These are phyloP conservation scores for Gillenia trifoliata DNA, from an alignment of 306 rosid species.

Conservation along the genomic window DNA sequence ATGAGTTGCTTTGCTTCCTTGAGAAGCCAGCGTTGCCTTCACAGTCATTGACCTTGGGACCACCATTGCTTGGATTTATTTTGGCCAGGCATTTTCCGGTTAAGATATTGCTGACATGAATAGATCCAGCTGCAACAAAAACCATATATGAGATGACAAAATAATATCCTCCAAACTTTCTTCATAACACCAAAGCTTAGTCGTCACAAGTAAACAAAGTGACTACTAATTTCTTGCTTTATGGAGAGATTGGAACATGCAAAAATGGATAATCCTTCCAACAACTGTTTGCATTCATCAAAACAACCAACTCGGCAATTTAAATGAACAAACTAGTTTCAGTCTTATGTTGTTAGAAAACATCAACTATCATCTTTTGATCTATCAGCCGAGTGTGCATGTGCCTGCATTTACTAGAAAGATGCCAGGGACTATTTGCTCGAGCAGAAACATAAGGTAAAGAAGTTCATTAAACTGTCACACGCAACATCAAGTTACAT, in stretches of 20 bases:
- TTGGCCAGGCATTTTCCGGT: constrained; percentile 75
- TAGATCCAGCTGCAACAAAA: constrained; percentile 60
- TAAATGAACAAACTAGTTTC: not conserved
- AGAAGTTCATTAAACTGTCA: not conserved
- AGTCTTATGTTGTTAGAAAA: not conserved
- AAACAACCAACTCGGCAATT: too few relatives aligned
- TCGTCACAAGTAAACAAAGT: not conserved
- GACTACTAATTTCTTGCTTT: not conserved
- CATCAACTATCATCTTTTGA: not conserved
- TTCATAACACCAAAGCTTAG: too few relatives aligned
- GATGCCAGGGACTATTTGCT: not conserved
- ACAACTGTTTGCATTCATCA: too few relatives aligned
- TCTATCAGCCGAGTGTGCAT: not conserved
- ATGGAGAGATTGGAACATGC: not conserved
- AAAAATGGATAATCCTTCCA: too few relatives aligned
- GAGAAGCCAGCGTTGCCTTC: constrained; percentile 32
- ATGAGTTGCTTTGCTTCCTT: constrained; percentile 32
- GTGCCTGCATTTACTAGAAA: not conserved
- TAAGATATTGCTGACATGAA: constrained; percentile 74
- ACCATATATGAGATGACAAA: constrained; percentile 8
- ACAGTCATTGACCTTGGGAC: constrained; percentile 28
- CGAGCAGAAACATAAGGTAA: not conserved
- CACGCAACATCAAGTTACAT: not conserved
- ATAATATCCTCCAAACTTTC: too few relatives aligned
- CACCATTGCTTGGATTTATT: constrained; percentile 44